Evolutionary conservation across 768 basidiomycete genomes (phyloP).

Genomic region (Trametes maxima): DNA sequence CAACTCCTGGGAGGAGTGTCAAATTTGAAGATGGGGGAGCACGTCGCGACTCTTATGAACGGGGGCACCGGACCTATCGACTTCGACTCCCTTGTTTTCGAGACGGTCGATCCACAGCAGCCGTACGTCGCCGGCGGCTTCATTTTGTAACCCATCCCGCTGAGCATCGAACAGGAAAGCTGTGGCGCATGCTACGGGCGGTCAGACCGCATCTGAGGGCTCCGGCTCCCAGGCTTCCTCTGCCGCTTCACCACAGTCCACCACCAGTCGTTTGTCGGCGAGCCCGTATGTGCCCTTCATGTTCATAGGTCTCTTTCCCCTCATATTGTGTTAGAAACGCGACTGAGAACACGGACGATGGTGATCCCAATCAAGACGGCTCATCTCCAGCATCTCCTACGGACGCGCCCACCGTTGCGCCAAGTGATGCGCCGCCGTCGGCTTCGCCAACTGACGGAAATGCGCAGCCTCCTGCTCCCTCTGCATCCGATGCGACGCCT

Average conservation of each 20-base stretch:
- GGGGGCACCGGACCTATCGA: slow-evolving; percentile 47
- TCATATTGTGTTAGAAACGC: background rate
- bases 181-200: background rate
- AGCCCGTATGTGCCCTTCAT: too few relatives aligned
- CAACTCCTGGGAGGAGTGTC: slow-evolving; percentile 48
- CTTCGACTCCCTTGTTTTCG: slow-evolving; percentile 51
- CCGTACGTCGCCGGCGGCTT: slow-evolving; percentile 34
- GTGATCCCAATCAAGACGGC: background rate
- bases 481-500: background rate
- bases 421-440: background rate
- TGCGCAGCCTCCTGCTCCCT: background rate
- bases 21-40: slow-evolving; percentile 46
- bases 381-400: background rate
- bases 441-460: background rate
- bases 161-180: background rate
- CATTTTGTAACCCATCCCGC: background rate
- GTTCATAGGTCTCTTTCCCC: too few relatives aligned
- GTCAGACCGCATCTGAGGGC: slow-evolving; percentile 7
- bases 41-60: slow-evolving; percentile 51
- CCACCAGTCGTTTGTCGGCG: too few relatives aligned
- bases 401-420: background rate
- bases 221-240: background rate
- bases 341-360: background rate
- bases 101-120: slow-evolving; percentile 39
- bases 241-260: too few relatives aligned